phyloP scores from a whole-genome alignment of 257 asterid species.

The Solanum gandarillasii region DNA sequence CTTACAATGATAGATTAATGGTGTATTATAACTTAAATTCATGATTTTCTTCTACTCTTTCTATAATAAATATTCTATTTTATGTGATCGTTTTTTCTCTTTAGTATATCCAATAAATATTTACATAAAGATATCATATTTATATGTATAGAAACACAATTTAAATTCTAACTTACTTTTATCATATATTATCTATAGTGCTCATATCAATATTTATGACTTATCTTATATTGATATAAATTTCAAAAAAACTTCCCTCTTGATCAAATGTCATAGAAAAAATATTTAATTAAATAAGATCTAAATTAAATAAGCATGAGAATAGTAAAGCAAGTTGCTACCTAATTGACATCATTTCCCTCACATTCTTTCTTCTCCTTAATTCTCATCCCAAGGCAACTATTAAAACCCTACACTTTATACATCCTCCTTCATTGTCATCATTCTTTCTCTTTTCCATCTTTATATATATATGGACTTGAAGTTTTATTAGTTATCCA shows the following conservation, averaged over 20 bases:
- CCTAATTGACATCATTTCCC: constrained; percentile 52
- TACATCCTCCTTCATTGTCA: not conserved
- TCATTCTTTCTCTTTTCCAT: not conserved
- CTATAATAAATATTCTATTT: not conserved
- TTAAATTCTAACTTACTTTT: not conserved
- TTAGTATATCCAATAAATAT: too few species aligned
- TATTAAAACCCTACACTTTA: not conserved
- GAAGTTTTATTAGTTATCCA: not conserved
- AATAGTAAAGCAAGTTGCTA: constrained; percentile 58
- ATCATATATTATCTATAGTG: not conserved
- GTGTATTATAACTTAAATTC: not conserved
- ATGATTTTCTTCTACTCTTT: not conserved
- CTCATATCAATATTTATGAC: not conserved
- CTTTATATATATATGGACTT: not conserved
- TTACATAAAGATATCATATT: too few species aligned
- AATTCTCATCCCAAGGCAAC: constrained; percentile 43
- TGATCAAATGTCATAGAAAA: too few species aligned
- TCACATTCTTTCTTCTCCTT: constrained; percentile 53
- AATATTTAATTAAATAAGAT: too few species aligned
- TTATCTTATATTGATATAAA: not conserved
- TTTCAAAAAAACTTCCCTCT: not conserved
- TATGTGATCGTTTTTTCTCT: not conserved
- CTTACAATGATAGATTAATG: not conserved
- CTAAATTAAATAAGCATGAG: constrained; percentile 37
- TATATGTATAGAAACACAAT: not conserved